These are phyloP conservation scores for Colletotrichum sp. DNA, from an alignment of 2,329 filamentous ascomycete species.

Conservation along the genomic window DNA sequence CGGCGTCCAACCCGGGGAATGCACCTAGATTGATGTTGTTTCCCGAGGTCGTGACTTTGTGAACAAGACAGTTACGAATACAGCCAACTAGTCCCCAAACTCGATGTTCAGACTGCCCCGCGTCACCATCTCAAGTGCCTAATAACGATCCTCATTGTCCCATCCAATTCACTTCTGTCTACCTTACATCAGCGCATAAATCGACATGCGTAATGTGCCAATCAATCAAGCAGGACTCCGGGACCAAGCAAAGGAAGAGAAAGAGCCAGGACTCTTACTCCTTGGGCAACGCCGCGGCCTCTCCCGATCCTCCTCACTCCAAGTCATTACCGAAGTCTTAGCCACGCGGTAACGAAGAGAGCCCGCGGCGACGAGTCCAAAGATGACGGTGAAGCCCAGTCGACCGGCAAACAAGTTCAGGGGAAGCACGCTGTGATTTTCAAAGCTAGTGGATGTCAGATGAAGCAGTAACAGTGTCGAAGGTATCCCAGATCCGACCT, in stretches of 20 bases:
- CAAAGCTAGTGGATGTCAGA: background rate
- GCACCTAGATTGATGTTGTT: no score
- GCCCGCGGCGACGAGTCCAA: background rate
- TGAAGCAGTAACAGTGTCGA: background rate
- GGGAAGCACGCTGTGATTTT: fast-evolving
- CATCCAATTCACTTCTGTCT: background rate
- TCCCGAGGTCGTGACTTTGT: no score
- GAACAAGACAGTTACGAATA: no score
- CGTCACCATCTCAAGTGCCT: no score
- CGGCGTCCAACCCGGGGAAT: no score
- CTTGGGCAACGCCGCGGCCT: background rate
- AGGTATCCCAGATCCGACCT: background rate
- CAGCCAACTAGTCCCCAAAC: no score
- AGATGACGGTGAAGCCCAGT: background rate
- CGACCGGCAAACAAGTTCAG: background rate
- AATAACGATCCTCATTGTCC: no score
- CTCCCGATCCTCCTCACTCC: background rate
- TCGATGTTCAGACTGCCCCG: no score
- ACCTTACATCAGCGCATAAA: no score
- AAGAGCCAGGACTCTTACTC: background rate
- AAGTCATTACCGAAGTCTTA: background rate
- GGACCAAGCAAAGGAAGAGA: background rate
- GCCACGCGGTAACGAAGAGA: background rate
- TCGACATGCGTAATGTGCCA: no score
- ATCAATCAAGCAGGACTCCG: background rate